Percentiles rank a stretch among this genome's conserved stretches.
Evolutionary conservation across 768 basidiomycete genomes (phyloP).

Genomic region (Sarcomyxa edulis): DNA sequence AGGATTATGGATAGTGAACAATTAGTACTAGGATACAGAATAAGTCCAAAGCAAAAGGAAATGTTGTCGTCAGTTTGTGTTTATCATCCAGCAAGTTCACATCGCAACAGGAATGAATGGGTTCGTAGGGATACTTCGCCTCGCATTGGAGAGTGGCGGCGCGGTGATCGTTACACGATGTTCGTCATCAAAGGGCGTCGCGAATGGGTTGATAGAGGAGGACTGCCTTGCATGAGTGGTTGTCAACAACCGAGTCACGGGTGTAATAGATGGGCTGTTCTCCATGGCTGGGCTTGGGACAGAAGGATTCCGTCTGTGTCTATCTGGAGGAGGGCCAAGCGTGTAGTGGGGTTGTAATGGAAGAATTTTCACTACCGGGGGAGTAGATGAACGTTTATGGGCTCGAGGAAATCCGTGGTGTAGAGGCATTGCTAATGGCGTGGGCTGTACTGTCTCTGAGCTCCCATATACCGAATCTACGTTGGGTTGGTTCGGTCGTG

Average conservation of each 20-base stretch:
- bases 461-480: conserved; percentile 21
- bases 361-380: conserved; percentile 4
- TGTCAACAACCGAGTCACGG: conserved; percentile 41
- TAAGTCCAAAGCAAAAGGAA: too few relatives aligned
- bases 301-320: conserved; percentile 11
- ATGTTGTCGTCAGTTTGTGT: too few relatives aligned
- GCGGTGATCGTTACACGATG: conserved; percentile 30
- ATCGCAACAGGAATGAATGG: too few relatives aligned
- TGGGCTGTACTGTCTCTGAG: conserved; percentile 5
- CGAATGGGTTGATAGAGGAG: conserved; percentile 52
- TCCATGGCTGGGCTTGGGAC: conserved; percentile 15
- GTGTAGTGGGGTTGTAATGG: conserved; percentile 8
- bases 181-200: conserved; percentile 79
- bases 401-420: conserved; percentile 30
- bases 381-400: conserved; percentile 2
- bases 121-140: too few relatives aligned
- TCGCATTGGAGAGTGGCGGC: too few relatives aligned
- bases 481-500: conserved; percentile 24
- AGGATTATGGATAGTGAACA: too few relatives aligned
- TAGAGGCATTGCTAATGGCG: conserved; percentile 32
- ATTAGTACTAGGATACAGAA: too few relatives aligned
- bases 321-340: conserved; percentile 13
- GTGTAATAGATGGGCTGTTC: conserved; percentile 21
- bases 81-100: too few relatives aligned
- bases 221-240: conserved; percentile 36